These are phyloP conservation scores for Blastocystis sp. DNA, from an alignment of 352 stramenopile species.

Conservation along the genomic window DNA sequence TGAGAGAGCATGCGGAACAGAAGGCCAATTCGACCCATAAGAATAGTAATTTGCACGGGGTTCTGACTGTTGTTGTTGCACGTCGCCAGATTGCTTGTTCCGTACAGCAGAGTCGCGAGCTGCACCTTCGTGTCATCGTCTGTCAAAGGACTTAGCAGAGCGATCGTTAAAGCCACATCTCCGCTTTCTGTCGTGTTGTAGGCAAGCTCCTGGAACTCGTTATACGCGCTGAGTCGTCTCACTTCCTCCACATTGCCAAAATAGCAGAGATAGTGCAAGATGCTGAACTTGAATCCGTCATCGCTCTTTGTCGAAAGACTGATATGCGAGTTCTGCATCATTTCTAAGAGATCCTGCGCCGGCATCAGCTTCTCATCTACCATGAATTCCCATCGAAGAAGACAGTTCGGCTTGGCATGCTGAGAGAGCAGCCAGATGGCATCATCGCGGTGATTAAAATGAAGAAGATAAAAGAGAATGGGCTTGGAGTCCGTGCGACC, in stretches of 20 bases:
- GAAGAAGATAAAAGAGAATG: slow-evolving; percentile 16
- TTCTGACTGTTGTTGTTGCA: slow-evolving; percentile 29
- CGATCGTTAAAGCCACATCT: slow-evolving; percentile 40
- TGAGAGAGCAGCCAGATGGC: neutral
- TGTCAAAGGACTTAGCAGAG: slow-evolving; percentile 9
- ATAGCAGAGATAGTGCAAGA: slow-evolving; percentile 56
- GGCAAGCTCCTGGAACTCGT: neutral
- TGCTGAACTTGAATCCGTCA: slow-evolving; percentile 30
- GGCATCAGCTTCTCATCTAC: neutral
- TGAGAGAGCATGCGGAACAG: slow-evolving; percentile 32
- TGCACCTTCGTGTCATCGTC: neutral
- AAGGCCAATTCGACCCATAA: slow-evolving; percentile 44
- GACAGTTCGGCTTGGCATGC: neutral
- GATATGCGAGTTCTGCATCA: slow-evolving; percentile 17
- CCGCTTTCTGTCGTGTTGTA: slow-evolving; percentile 15
- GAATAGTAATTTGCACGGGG: neutral
- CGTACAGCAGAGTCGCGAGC: slow-evolving; percentile 6
- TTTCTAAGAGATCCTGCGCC: neutral
- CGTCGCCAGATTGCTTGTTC: slow-evolving; percentile 32
- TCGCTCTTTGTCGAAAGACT: slow-evolving; percentile 2
- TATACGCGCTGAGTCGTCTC: neutral
- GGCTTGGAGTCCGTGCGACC: neutral
- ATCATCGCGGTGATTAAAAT: neutral
- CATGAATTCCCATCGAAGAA: slow-evolving; percentile 50
- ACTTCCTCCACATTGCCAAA: slow-evolving; percentile 18